A percentile compares a stretch with the other conserved stretches of the same genome.
Conservation (phyloP, 192 early-diverging fungal species). For the Umbelopsis isabellina region DNA sequence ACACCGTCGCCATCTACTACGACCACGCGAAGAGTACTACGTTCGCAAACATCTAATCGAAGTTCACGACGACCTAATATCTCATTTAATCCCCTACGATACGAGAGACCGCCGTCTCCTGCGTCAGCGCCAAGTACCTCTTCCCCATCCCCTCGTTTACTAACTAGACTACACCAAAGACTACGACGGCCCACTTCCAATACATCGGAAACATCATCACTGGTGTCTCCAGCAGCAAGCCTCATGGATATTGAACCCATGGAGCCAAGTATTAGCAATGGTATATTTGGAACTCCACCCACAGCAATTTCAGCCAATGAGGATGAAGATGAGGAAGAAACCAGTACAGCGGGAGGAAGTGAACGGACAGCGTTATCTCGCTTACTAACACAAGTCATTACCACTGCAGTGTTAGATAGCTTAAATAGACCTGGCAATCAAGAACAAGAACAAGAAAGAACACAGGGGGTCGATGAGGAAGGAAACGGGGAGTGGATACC, state of each 20-base stretch:
- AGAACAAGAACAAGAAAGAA: not conserved
- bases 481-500: not conserved
- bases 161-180: constrained; percentile 6
- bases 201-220: not conserved
- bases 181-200: not conserved
- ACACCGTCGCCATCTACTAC: not conserved
- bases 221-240: not conserved
- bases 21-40: not conserved
- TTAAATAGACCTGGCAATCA: constrained; percentile 1
- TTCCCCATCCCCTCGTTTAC: not conserved
- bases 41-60: not conserved
- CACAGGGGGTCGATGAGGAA: not conserved
- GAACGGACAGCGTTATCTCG: not conserved
- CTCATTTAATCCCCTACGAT: constrained; percentile 4
- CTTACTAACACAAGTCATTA: constrained; percentile 8
- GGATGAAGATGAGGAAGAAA: not conserved
- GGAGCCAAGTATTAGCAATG: too few species aligned
- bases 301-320: not conserved
- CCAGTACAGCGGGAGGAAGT: not conserved
- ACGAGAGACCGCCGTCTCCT: not conserved
- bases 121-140: too few species aligned
- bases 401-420: not conserved
- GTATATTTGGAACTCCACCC: not conserved
- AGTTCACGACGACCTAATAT: not conserved
- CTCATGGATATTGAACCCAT: constrained; percentile 2